These are phyloP conservation scores for Phaeosphaeria sp. DNA, from an alignment of 2,329 filamentous ascomycete genomes.

Conservation along the genomic window DNA sequence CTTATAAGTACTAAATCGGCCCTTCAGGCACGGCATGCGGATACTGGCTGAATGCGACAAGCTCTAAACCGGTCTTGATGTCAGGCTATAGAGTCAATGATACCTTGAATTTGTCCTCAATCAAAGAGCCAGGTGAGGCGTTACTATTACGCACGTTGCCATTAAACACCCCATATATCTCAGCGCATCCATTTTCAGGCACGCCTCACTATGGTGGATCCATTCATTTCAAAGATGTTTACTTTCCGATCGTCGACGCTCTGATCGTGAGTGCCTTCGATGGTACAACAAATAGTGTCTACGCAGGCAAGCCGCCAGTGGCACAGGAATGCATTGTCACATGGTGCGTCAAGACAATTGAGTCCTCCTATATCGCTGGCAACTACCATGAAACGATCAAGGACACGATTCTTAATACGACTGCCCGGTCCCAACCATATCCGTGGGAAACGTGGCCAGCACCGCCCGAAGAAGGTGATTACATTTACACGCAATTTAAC, in stretches of 20 bases:
- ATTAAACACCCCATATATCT: too few relatives aligned
- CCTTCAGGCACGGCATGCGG: constrained; percentile 25
- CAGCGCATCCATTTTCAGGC: too few relatives aligned
- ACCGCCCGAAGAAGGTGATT: background rate
- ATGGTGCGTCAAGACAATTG: constrained; percentile 32
- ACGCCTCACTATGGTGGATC: constrained; percentile 17
- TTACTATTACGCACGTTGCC: constrained; percentile 16
- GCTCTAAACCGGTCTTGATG: constrained; percentile 17
- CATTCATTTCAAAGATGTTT: constrained; percentile 18
- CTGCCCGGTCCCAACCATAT: too few relatives aligned
- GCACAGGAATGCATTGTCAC: constrained; percentile 25
- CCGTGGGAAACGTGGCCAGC: too few relatives aligned
- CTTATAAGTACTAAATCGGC: too few relatives aligned
- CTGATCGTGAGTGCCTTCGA: constrained; percentile 10
- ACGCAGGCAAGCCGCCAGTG: constrained; percentile 8
- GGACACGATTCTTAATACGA: too few relatives aligned
- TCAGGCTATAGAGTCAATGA: constrained; percentile 25
- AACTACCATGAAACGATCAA: constrained; percentile 20
- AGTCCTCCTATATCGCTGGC: constrained; percentile 21
- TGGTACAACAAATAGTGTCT: constrained; percentile 13
- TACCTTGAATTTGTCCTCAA: too few relatives aligned
- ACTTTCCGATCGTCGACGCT: constrained; percentile 13
- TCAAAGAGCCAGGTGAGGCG: constrained; percentile 13
- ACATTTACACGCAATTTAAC: background rate
- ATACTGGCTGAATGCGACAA: constrained; percentile 29